Base-by-base conservation (phyloP, 352 stramenopile genomes). In the Globisporangium solare region DNA sequence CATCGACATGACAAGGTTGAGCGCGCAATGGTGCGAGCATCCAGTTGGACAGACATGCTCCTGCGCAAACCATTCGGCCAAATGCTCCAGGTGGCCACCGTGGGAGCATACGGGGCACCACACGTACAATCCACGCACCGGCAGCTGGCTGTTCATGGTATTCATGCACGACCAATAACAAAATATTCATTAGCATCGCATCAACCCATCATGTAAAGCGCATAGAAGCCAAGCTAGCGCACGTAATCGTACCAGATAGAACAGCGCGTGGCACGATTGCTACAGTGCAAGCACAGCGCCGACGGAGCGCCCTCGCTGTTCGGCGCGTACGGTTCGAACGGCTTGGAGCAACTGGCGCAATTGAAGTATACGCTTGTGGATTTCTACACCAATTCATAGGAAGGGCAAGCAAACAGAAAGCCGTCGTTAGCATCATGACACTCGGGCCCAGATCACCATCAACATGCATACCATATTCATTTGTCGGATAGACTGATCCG, bases 81-180 rank as follows among this genome's bases (percentile, higher is more conserved):
- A 61, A 69, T 94, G 84, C 21, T 94, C 71, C 18, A 97, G 56
- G 54, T 97, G 89, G 14, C 89, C 89, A 17, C 86, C 88, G 56
- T 97, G 89, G 2, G 86, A 89, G 58, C 89, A 97, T n/a, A 93
- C 88, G 13, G 89, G 86, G 52, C 89, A 97, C 89, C 89, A 97
- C 5, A 96, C 88, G 53, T 94, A 97, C 6, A 97, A 57, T 47
- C 89, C 88, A 27, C 85, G 83, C 22, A 96, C 89, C 41, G 86
- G 83, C 5, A 92, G 54, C 79, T 95, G 79, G 52, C 86, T 95
- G 50, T 35, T 35, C 27, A 35, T 35, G 4, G 6, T 35, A 6
- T 35, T 35, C n/a, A 11, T 35, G 0, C 15, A 54, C 14, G 47
- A 48, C n/a, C 2, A 41, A 42, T 18, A 46, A 42, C 17, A 46